Evolutionary conservation across 345 rosid species (phyloP).

Genomic region (Cardamine occulta): DNA sequence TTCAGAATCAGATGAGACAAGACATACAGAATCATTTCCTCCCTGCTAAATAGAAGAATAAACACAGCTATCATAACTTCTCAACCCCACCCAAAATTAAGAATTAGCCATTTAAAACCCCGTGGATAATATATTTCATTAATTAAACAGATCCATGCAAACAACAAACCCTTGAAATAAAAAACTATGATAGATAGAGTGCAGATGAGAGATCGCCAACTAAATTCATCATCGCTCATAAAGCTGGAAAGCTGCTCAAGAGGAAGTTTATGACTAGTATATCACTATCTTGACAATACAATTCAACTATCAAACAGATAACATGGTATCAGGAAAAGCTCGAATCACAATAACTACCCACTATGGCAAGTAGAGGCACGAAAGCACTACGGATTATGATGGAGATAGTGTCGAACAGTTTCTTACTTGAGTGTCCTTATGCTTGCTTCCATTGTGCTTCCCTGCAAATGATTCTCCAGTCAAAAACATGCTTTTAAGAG

Average conservation of each 20-base stretch:
- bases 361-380: not conserved
- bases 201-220: not conserved
- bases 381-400: constrained; percentile 11
- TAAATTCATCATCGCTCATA: constrained; percentile 4
- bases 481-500: constrained; percentile 5
- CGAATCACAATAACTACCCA: constrained; percentile 26
- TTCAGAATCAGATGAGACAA: constrained; percentile 83
- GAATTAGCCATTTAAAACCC: constrained; percentile 10
- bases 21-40: constrained; percentile 47
- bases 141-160: constrained; percentile 12
- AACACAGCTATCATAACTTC: not conserved
- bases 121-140: not conserved
- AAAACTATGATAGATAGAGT: not conserved
- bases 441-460: constrained; percentile 46
- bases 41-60: constrained; percentile 29
- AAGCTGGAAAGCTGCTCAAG: not conserved
- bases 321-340: not conserved
- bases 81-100: constrained; percentile 8
- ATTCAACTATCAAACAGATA: constrained; percentile 1
- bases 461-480: constrained; percentile 44
- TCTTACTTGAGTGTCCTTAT: constrained; percentile 47
- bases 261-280: not conserved
- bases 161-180: not conserved
- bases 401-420: constrained; percentile 10
- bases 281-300: constrained; percentile 10